A percentile compares a stretch with the other conserved stretches of the same genome.
Conservation (phyloP, 2,329 filamentous ascomycete species). For the Alternaria sp. region DNA sequence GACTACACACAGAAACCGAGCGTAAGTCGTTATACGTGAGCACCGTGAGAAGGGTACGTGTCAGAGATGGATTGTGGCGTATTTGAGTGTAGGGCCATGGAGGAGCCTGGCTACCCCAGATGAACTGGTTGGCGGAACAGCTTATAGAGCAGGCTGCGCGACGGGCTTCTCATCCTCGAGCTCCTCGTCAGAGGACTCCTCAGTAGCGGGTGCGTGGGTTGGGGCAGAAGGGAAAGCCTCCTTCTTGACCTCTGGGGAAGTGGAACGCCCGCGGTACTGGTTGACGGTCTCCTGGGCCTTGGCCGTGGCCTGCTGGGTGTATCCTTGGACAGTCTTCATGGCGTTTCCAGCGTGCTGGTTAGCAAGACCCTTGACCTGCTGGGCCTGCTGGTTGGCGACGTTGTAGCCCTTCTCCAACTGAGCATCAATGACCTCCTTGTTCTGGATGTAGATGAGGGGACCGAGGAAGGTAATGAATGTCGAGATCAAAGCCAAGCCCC, state of each 20-base stretch:
- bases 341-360: constrained; percentile 66
- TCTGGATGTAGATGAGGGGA: constrained; percentile 68
- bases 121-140: neutral
- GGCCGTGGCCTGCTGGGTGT: constrained; percentile 65
- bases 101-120: neutral
- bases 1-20: constrained; percentile 24
- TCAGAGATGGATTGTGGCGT: neutral
- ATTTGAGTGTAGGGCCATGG: neutral
- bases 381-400: constrained; percentile 64
- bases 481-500: constrained; percentile 66
- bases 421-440: constrained; percentile 68
- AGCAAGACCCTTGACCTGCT: constrained; percentile 65
- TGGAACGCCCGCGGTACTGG: constrained; percentile 47
- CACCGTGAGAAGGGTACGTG: constrained; percentile 29
- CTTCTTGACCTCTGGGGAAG: constrained; percentile 41
- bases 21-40: constrained; percentile 30
- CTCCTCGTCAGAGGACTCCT: constrained; percentile 15
- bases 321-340: constrained; percentile 63
- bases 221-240: constrained; percentile 25
- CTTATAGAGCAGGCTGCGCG: constrained; percentile 39
- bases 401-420: constrained; percentile 62
- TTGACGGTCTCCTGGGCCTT: constrained; percentile 63
- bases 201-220: constrained; percentile 17
- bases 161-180: constrained; percentile 16
- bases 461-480: constrained; percentile 64